Evolutionary conservation across 371 early-diverging fungal genomes (phyloP).

Genomic region (Mortierella sp.): DNA sequence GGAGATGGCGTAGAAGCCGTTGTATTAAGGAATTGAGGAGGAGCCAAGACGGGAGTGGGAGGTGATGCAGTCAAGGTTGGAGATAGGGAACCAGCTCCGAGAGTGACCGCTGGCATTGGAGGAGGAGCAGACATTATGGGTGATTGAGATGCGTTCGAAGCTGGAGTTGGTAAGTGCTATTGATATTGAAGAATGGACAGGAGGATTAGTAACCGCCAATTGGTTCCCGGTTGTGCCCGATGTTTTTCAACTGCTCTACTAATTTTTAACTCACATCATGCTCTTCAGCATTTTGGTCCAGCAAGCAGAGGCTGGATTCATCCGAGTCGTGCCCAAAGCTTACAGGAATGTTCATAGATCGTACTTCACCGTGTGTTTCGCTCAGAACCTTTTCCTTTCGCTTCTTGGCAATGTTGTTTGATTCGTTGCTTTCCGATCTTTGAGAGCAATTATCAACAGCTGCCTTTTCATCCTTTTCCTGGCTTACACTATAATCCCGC

Average conservation of each 20-base stretch:
- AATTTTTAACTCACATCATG: constrained; percentile 24
- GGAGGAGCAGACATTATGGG: constrained; percentile 24
- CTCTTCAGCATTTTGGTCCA: constrained; percentile 24
- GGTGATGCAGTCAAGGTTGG: constrained; percentile 53
- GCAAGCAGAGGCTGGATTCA: constrained; percentile 28
- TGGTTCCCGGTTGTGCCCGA: neutral
- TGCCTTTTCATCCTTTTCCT: constrained; percentile 34
- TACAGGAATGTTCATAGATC: constrained; percentile 54
- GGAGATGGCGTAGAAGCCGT: constrained; percentile 4
- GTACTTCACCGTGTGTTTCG: constrained; percentile 29
- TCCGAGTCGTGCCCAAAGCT: constrained; percentile 35
- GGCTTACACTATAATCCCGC: constrained; percentile 62
- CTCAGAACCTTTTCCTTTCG: constrained; percentile 16
- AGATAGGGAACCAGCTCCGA: constrained; percentile 31
- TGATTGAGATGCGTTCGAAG: constrained; percentile 34
- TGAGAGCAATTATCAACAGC: constrained; percentile 14
- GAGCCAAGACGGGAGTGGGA: constrained; percentile 37
- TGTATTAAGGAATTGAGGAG: constrained; percentile 32
- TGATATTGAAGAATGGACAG: neutral
- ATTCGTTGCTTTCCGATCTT: neutral
- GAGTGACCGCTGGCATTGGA: constrained; percentile 15
- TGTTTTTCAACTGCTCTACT: neutral
- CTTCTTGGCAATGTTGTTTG: constrained; percentile 8
- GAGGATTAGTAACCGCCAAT: neutral
- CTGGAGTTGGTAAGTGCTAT: constrained; percentile 34